A percentile compares a stretch with the other conserved stretches of the same genome.
Evolutionary conservation across 208 protist genomes (phyloP).

Genomic region (Wallacemonas collosoma): DNA sequence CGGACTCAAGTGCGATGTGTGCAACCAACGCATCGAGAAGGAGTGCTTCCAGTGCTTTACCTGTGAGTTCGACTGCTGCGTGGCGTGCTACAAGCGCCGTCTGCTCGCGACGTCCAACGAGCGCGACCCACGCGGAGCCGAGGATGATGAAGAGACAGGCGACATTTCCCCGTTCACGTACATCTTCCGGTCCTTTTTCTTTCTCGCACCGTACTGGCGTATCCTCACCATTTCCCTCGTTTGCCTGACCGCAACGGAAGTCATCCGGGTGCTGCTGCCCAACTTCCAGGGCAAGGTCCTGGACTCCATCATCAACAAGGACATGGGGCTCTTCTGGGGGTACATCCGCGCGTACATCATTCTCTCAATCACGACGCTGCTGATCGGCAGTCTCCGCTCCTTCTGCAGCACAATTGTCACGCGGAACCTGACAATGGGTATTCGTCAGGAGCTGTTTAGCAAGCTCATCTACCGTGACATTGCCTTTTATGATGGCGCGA

Average conservation of each 20-base stretch:
- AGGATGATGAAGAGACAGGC: conserved; percentile 21
- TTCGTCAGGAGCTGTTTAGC: conserved; percentile 43
- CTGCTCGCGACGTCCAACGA: conserved; percentile 23
- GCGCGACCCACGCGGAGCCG: conserved; percentile 19
- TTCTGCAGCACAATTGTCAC: conserved; percentile 54
- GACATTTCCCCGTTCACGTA: conserved; percentile 45
- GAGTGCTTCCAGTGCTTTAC: conserved; percentile 42
- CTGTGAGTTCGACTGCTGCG: conserved; percentile 58
- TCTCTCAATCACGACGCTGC: conserved; percentile 38
- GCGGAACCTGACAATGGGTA: conserved; percentile 46
- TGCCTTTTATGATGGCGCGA: conserved; percentile 53
- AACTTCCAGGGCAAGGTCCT: conserved; percentile 58
- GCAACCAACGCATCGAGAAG: conserved; percentile 50
- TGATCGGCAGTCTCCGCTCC: conserved; percentile 48
- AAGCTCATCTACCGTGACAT: conserved; percentile 58
- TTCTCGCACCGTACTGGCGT: conserved; percentile 46
- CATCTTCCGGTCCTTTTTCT: conserved; percentile 38
- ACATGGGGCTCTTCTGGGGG: conserved; percentile 34
- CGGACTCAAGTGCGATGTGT: conserved; percentile 49
- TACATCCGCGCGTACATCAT: conserved; percentile 38
- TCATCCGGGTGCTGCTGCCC: conserved; percentile 39
- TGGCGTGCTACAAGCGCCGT: conserved; percentile 40
- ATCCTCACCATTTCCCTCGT: conserved; percentile 34
- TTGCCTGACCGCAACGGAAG: conserved; percentile 42
- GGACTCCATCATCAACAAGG: conserved; percentile 42